Evolutionary conservation across 176 grass and related monocot genomes (phyloP).

Genomic region (Calamus simplicifolius): DNA sequence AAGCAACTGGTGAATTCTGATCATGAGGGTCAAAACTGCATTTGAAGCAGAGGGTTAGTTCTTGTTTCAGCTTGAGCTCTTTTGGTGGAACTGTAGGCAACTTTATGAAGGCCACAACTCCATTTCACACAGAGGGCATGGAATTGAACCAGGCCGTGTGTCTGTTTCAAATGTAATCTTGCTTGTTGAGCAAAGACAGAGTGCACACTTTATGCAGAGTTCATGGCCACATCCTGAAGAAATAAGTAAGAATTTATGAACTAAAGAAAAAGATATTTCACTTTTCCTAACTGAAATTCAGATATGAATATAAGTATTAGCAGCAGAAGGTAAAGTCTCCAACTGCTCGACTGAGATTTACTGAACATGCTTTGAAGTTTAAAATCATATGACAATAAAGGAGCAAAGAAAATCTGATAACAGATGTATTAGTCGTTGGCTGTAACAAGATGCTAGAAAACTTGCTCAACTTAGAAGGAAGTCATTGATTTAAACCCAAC

Average conservation of each 20-base stretch:
- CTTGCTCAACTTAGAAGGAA: too few species aligned
- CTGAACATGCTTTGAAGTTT: too few species aligned
- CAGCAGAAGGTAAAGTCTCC: too few species aligned
- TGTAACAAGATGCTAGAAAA: too few species aligned
- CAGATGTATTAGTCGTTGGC: too few species aligned
- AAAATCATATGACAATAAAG: too few species aligned
- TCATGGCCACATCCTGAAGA: slow-evolving; percentile 70
- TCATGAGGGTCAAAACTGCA: neutral
- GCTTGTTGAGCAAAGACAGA: slow-evolving; percentile 72
- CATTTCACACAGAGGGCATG: slow-evolving; percentile 86
- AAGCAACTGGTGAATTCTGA: slow-evolving; percentile 8
- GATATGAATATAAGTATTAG: too few species aligned
- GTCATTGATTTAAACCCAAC: too few species aligned
- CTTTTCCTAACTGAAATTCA: too few species aligned
- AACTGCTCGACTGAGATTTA: too few species aligned
- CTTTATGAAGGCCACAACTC: slow-evolving; percentile 57
- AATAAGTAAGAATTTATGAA: neutral
- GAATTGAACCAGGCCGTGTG: slow-evolving; percentile 43
- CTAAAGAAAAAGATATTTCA: neutral
- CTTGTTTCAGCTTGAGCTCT: slow-evolving; percentile 3
- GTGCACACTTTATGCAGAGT: slow-evolving; percentile 72
- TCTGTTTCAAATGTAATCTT: slow-evolving; percentile 35
- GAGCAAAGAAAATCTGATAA: too few species aligned
- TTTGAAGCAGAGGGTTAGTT: slow-evolving; percentile 11
- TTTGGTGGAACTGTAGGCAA: slow-evolving; percentile 14